Percentiles rank a stretch among this genome's conserved stretches.
These are phyloP conservation scores for Colletotrichum tofieldiae DNA, from an alignment of 2,329 filamentous ascomycete genomes.

Conservation along the genomic window DNA sequence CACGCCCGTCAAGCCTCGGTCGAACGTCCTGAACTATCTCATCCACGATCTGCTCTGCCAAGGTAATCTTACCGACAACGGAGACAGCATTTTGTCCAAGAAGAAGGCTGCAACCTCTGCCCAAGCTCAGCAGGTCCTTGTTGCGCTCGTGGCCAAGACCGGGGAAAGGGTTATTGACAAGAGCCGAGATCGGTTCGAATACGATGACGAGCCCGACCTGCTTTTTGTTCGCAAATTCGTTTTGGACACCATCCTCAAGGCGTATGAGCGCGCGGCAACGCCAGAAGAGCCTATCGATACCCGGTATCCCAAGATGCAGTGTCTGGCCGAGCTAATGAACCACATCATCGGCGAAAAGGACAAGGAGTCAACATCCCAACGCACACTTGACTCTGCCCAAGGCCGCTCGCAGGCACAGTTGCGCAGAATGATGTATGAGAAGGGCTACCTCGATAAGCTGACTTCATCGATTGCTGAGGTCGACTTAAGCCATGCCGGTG, in stretches of 20 bases:
- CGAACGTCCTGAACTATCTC: slow-evolving; percentile 93
- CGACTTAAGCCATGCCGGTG: slow-evolving; percentile 92
- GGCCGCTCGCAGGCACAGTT: slow-evolving; percentile 83
- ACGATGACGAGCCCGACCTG: slow-evolving; percentile 86
- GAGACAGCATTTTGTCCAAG: slow-evolving; percentile 83
- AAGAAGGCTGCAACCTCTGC: slow-evolving; percentile 89
- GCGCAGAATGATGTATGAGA: slow-evolving; percentile 97
- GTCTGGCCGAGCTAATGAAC: slow-evolving; percentile 91
- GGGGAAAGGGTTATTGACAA: slow-evolving; percentile 79
- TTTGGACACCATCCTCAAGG: slow-evolving; percentile 90
- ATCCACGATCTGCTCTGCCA: slow-evolving; percentile 82
- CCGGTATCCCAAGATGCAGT: slow-evolving; percentile 90
- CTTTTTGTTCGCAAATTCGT: slow-evolving; percentile 96
- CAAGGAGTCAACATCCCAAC: slow-evolving; percentile 63
- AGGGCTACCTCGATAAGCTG: slow-evolving; percentile 90
- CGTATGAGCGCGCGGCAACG: slow-evolving; percentile 88
- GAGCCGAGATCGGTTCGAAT: slow-evolving; percentile 70
- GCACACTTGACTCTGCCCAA: slow-evolving; percentile 52
- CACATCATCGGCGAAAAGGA: slow-evolving; percentile 90
- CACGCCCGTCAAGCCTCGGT: slow-evolving; percentile 94
- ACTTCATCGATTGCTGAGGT: slow-evolving; percentile 95
- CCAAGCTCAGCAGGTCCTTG: slow-evolving; percentile 89
- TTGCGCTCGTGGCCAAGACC: slow-evolving; percentile 90
- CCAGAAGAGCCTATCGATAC: slow-evolving; percentile 86
- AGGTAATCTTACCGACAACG: slow-evolving; percentile 75